Conservation (phyloP, 768 basidiomycete species). For the Mycena olivaceomarginata region DNA sequence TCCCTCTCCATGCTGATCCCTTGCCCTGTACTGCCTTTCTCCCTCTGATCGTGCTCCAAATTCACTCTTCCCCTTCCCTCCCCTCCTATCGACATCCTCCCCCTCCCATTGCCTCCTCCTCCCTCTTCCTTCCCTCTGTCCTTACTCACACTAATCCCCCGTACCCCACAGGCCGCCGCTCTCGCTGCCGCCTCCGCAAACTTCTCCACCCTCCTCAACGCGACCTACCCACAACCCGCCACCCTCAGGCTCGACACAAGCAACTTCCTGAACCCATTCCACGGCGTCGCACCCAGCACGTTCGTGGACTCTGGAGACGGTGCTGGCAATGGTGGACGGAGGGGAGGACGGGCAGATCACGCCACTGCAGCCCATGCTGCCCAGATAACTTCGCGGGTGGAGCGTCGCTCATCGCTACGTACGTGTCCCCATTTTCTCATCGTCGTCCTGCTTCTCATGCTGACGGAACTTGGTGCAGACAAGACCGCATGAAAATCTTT, state of each 20-base stretch:
- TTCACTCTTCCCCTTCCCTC: too few relatives aligned
- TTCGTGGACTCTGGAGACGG: constrained; percentile 57
- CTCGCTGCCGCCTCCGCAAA: constrained; percentile 31
- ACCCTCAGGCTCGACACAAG: constrained; percentile 51
- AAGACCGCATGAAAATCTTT: constrained; percentile 45
- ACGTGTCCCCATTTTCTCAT: neutral
- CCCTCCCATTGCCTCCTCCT: too few relatives aligned
- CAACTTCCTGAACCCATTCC: constrained; percentile 61
- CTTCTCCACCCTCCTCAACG: constrained; percentile 40
- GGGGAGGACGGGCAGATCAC: constrained; percentile 66
- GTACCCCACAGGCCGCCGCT: constrained; percentile 22
- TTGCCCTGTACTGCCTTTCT: neutral
- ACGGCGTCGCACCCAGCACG: constrained; percentile 54
- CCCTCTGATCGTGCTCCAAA: too few relatives aligned
- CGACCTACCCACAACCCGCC: constrained; percentile 43
- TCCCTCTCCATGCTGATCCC: neutral
- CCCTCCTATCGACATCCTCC: too few relatives aligned
- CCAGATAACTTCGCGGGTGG: constrained; percentile 28
- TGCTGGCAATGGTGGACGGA: constrained; percentile 61
- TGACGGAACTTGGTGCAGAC: constrained; percentile 1
- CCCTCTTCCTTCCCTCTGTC: too few relatives aligned
- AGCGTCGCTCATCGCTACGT: constrained; percentile 44
- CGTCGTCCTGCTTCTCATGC: neutral
- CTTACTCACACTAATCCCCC: neutral
- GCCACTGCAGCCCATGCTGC: constrained; percentile 70